Conservation (phyloP, 1,284 basidiomycete species). For the Marasmius fiardii region DNA sequence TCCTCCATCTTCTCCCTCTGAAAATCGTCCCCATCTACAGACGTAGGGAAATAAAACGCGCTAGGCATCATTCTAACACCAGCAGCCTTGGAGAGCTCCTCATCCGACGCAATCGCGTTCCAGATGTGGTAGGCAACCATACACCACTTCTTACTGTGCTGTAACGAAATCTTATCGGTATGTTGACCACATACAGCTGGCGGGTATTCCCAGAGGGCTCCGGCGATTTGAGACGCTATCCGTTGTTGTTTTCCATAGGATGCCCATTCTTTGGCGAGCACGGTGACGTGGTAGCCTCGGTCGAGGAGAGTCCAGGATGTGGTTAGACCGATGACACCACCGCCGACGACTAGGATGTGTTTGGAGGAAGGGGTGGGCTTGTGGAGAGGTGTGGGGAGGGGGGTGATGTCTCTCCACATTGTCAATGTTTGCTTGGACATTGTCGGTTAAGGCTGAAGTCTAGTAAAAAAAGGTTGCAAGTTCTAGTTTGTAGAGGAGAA, state of each 20-base stretch:
- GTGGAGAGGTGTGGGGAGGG: neutral
- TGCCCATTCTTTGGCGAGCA: conserved; percentile 24
- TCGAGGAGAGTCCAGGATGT: conserved; percentile 29
- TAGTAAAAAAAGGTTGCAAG: too few relatives aligned
- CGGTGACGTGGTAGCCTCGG: conserved; percentile 28
- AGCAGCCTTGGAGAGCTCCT: conserved; percentile 9
- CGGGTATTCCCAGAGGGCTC: conserved; percentile 32
- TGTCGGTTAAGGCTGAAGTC: neutral
- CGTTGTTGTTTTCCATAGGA: conserved; percentile 14
- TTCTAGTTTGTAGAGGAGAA: too few relatives aligned
- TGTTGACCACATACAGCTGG: conserved; percentile 34
- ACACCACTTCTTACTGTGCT: conserved; percentile 28
- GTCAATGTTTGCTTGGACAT: neutral
- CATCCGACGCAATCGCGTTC: conserved; percentile 11
- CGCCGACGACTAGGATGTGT: conserved; percentile 13
- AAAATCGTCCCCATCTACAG: conserved; percentile 23
- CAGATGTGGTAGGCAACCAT: conserved; percentile 30
- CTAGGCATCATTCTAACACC: conserved; percentile 22
- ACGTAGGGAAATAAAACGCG: conserved; percentile 31
- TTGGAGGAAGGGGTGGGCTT: neutral
- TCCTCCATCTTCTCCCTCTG: conserved; percentile 31
- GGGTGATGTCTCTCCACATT: neutral
- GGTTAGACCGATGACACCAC: conserved; percentile 13
- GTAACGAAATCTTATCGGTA: conserved; percentile 27
- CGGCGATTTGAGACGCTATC: conserved; percentile 29